Conservation (phyloP, 805 yeast species). For the Pichia nanzhaoensis region DNA sequence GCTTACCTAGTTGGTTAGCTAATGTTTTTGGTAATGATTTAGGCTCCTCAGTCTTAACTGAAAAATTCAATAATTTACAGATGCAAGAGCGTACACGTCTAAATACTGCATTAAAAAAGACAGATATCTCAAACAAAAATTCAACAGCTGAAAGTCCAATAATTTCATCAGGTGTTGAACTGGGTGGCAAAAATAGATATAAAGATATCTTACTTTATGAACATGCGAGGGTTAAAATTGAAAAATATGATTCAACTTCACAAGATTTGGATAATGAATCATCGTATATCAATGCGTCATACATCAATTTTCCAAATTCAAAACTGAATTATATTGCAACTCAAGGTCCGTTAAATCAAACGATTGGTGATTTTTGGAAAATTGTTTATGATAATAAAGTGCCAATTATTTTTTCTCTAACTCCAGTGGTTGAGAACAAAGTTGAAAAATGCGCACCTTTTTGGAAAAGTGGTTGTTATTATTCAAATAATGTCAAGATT, state of each 20-base stretch:
- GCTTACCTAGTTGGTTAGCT: constrained; percentile 52
- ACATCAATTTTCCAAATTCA: constrained; percentile 40
- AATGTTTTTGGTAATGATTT: constrained; percentile 29
- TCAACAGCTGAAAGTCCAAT: constrained; percentile 12
- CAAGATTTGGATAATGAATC: constrained; percentile 34
- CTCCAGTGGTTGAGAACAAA: constrained; percentile 69
- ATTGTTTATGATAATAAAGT: constrained; percentile 58
- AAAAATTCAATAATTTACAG: constrained; percentile 62
- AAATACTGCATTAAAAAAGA: constrained; percentile 35
- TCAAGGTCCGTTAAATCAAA: constrained; percentile 77
- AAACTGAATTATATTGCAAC: constrained; percentile 63
- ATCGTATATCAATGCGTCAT: constrained; percentile 80
- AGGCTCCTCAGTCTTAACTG: constrained; percentile 37
- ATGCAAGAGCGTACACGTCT: constrained; percentile 62
- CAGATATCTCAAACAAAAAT: constrained; percentile 10
- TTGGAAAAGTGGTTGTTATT: constrained; percentile 62
- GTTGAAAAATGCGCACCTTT: constrained; percentile 76
- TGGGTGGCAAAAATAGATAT: constrained; percentile 77
- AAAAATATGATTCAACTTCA: constrained; percentile 8
- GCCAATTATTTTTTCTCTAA: constrained; percentile 66
- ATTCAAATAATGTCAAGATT: constrained; percentile 23
- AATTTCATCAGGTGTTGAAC: constrained; percentile 72
- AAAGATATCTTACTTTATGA: constrained; percentile 85
- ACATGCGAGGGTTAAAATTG: constrained; percentile 68
- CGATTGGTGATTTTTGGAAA: constrained; percentile 81